phyloP scores from a whole-genome alignment of 768 basidiomycete genomes.

The Xanthoconium purpureum region DNA sequence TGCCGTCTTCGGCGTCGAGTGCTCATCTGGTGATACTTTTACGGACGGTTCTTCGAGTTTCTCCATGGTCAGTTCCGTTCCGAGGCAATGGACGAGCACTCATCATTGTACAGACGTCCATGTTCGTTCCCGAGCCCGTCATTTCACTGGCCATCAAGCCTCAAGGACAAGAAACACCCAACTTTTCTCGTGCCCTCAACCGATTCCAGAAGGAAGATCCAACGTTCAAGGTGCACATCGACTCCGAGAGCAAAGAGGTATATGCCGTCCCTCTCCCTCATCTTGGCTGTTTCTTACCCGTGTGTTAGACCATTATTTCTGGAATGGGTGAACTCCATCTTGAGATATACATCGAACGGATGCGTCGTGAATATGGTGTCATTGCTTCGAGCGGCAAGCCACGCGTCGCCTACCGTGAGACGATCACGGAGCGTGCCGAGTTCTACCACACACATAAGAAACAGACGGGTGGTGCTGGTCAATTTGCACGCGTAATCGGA shows the following conservation, averaged over 20 bases:
- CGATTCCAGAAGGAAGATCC: conserved; percentile 99
- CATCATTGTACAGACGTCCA: conserved; percentile 66
- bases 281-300: background rate
- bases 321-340: conserved; percentile 99
- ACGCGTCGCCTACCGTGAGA: conserved; percentile 94
- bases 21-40: conserved; percentile 96
- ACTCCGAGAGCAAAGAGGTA: conserved; percentile 91
- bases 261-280: background rate
- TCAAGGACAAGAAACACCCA: conserved; percentile 87
- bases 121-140: conserved; percentile 98
- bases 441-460: conserved; percentile 97
- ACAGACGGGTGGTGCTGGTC: conserved; percentile 95
- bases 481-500: conserved; percentile 91
- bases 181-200: conserved; percentile 94
- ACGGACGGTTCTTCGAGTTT: conserved; percentile 87
- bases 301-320: conserved; percentile 87
- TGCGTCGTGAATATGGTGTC: conserved; percentile 96
- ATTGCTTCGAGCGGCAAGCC: conserved; percentile 94
- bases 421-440: conserved; percentile 75
- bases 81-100: background rate
- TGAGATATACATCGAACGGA: conserved; percentile 98
- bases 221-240: conserved; percentile 96
- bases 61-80: conserved; percentile 72
- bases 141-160: conserved; percentile 94
- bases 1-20: conserved; percentile 98